phyloP scores from a whole-genome alignment of 2,329 filamentous ascomycete species.

The Aspergillus melleus region DNA sequence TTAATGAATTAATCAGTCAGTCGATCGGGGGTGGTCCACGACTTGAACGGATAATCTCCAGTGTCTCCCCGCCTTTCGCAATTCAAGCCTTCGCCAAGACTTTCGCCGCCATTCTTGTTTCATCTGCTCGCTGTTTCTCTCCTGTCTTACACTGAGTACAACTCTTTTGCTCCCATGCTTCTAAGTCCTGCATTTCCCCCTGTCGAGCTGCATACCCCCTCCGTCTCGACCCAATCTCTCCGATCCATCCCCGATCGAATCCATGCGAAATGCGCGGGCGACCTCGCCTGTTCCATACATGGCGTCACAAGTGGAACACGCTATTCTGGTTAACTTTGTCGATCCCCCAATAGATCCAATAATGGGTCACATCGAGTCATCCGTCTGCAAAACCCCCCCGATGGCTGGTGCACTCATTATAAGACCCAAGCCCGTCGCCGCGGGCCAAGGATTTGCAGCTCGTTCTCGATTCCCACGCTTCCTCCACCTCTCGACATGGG shows the following conservation, averaged over 20 bases:
- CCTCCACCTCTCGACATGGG: constrained; percentile 18
- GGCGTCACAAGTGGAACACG: constrained; percentile 8
- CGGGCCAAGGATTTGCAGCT: not conserved
- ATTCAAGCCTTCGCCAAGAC: not conserved
- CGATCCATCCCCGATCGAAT: not conserved
- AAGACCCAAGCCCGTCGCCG: constrained; percentile 5
- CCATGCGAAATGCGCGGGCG: no score
- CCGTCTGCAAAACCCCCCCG: constrained; percentile 15
- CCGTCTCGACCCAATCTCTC: not conserved
- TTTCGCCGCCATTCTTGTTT: not conserved
- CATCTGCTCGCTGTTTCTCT: not conserved
- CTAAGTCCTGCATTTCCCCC: not conserved
- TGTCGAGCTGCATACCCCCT: not conserved
- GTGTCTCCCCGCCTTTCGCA: no score
- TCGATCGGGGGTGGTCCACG: no score
- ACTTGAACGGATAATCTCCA: not conserved
- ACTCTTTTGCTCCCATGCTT: not conserved
- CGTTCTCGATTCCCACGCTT: not conserved
- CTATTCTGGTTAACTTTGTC: constrained; percentile 16
- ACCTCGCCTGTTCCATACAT: not conserved
- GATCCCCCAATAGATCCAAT: constrained; percentile 17
- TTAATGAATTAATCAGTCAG: no score
- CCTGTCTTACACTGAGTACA: not conserved
- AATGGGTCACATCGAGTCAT: not conserved
- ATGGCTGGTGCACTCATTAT: constrained; percentile 9